Evolutionary conservation across 331 rosid genomes (phyloP), one percentile per base, ranked within the genome.

Genomic region (Arachis monticola): DNA sequence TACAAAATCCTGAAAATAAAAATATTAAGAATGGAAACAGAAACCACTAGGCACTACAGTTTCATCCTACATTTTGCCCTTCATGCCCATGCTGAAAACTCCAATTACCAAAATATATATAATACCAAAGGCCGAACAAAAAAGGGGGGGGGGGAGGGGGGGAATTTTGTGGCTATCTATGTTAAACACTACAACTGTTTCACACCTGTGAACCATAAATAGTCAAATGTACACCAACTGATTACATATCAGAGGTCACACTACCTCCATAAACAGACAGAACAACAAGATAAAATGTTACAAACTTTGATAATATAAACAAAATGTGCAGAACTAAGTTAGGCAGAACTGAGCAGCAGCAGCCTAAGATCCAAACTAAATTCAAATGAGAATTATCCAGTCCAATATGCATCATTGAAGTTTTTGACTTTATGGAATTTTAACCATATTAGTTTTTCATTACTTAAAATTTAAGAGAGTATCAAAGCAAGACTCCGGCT

Each of bases 231-330:
- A 45, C 61, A 32, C 55, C 69, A 27, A 69, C 65, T 12, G 32
- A 47, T 70, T 64, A 60, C 70, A 57, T 51, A 30, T 53, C 46
- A 57, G 46, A 70, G 58, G 44, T 50, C 40, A 66, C 31, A 22
- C 51, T 12, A 22, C 27, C 47, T 61, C 53, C 65, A 50, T 60
- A 44, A n/a, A 51, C 74, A 60, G 45, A 59, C 22, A 8, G 11
- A 46, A 38, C 42, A n/a, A n/a, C n/a, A n/a, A n/a, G n/a, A n/a
- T n/a, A 64, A 72, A 75, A 56, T 40, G 56, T 76, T 13, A 6
- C 13, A 17, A 63, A 32, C 61, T 45, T 35, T 52, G 46, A 46
- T 12, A 30, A 10, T 60, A 52, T 40, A 41, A 51, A 80, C 10
- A 12, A 45, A 41, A 38, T 30, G 62, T 6, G 32, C 57, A 65